Evolutionary conservation across 495 filamentous ascomycete species (phyloP).

Genomic region (Neurospora hispaniola): DNA sequence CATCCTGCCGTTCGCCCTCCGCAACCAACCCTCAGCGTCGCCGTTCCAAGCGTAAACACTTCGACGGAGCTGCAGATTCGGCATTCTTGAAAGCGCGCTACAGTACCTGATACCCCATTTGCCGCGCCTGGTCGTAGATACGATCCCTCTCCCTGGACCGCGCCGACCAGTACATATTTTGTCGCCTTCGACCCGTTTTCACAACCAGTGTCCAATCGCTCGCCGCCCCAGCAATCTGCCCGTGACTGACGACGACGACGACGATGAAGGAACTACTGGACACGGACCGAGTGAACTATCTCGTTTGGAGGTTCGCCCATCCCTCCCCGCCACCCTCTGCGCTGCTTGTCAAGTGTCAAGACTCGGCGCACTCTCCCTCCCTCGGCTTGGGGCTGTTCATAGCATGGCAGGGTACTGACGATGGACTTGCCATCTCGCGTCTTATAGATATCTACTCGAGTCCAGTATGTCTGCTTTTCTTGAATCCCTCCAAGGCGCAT

Average conservation of each 20-base stretch:
- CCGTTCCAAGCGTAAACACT: not conserved
- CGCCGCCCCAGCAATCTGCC: constrained; percentile 16
- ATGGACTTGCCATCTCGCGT: not conserved
- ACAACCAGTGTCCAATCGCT: constrained; percentile 10
- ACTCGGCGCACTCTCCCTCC: not conserved
- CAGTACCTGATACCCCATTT: constrained; percentile 1
- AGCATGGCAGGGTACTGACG: not conserved
- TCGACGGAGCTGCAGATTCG: not conserved
- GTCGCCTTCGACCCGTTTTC: not conserved
- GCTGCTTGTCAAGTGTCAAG: constrained; percentile 18
- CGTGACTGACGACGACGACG: constrained; percentile 18
- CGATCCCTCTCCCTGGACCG: not conserved
- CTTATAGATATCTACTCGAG: constrained; percentile 72
- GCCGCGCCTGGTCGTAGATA: constrained; percentile 4
- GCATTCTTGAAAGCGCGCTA: constrained; percentile 2
- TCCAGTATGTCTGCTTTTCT: constrained; percentile 53
- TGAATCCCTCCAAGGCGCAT: constrained; percentile 6
- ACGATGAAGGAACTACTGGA: constrained; percentile 57
- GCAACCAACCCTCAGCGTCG: not conserved
- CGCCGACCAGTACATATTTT: not conserved
- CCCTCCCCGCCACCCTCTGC: constrained; percentile 6
- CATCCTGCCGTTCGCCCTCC: not conserved
- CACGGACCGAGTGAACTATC: constrained; percentile 93
- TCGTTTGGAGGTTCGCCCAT: constrained; percentile 85
- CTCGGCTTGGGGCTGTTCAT: not conserved